Percentiles rank a stretch among this genome's conserved stretches.
Evolutionary conservation across 2,329 filamentous ascomycete genomes (phyloP).

Genomic region (Elsinoe ampelina): DNA sequence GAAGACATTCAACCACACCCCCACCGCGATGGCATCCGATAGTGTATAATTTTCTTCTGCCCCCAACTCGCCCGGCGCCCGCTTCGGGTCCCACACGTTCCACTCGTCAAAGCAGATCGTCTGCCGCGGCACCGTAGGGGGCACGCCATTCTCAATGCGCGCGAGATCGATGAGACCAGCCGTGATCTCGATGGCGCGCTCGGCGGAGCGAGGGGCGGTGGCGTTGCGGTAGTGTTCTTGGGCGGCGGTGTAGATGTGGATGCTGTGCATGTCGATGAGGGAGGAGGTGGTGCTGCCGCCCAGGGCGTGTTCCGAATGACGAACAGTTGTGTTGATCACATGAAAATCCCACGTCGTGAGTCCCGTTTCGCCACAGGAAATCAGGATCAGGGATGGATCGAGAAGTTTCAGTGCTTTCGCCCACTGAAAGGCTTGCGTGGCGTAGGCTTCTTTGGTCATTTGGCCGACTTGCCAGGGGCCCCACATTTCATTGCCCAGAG

Average conservation of each 20-base stretch:
- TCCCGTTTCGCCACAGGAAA: slow-evolving; percentile 66
- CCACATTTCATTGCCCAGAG: slow-evolving; percentile 66
- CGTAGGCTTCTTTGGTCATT: slow-evolving; percentile 61
- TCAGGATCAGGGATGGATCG: slow-evolving; percentile 59
- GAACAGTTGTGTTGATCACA: slow-evolving; percentile 60
- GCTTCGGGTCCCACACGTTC: slow-evolving; percentile 71
- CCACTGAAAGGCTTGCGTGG: slow-evolving; percentile 60
- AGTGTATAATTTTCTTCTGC: slow-evolving; percentile 68
- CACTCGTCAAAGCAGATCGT: slow-evolving; percentile 78
- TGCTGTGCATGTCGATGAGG: slow-evolving; percentile 70
- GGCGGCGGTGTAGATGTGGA: slow-evolving; percentile 66
- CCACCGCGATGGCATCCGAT: slow-evolving; percentile 66
- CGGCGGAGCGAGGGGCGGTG: slow-evolving; percentile 58
- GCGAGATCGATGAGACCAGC: slow-evolving; percentile 63
- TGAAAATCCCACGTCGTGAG: slow-evolving; percentile 62
- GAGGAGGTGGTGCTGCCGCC: slow-evolving; percentile 36
- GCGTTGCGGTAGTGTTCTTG: slow-evolving; percentile 42
- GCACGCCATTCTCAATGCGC: slow-evolving; percentile 56
- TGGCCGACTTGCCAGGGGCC: slow-evolving; percentile 60
- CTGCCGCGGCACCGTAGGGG: slow-evolving; percentile 50
- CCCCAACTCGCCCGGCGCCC: slow-evolving; percentile 61
- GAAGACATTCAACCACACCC: slow-evolving; percentile 67
- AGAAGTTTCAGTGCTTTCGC: slow-evolving; percentile 63
- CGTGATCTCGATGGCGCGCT: slow-evolving; percentile 64
- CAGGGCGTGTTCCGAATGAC: slow-evolving; percentile 42